These are phyloP conservation scores for Colletotrichum destructivum DNA, from an alignment of 2,329 filamentous ascomycete species.

Conservation along the genomic window DNA sequence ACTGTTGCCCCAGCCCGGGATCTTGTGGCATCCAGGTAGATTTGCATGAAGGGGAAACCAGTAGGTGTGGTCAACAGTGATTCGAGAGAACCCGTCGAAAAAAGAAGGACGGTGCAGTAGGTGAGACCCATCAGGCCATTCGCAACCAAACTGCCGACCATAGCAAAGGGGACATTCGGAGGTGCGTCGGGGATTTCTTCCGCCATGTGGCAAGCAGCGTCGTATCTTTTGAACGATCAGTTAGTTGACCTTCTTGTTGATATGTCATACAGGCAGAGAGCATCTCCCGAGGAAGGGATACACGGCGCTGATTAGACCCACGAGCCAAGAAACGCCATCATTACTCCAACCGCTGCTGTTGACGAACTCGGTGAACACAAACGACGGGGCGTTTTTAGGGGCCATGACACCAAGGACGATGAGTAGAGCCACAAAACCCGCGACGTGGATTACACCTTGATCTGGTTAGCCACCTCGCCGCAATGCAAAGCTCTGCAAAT, in stretches of 20 bases:
- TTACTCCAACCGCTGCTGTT: constrained; percentile 52
- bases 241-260: not conserved
- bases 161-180: constrained; percentile 52
- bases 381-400: constrained; percentile 47
- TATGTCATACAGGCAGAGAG: not conserved
- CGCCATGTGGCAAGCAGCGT: constrained; percentile 52
- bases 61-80: constrained; percentile 55
- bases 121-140: constrained; percentile 63
- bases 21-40: constrained; percentile 51
- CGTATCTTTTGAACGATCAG: constrained; percentile 45
- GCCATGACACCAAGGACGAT: constrained; percentile 51
- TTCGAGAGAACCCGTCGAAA: constrained; percentile 57
- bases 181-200: constrained; percentile 52
- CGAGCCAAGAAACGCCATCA: constrained; percentile 52
- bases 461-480: too few species aligned
- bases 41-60: constrained; percentile 61
- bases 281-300: constrained; percentile 54
- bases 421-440: constrained; percentile 48
- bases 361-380: constrained; percentile 52
- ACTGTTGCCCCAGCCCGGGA: constrained; percentile 47
- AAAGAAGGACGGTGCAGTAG: constrained; percentile 60
- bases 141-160: constrained; percentile 52
- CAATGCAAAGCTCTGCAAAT: too few species aligned
- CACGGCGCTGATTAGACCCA: constrained; percentile 50
- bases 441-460: constrained; percentile 48